Evolutionary conservation across 768 basidiomycete species (phyloP), one percentile per base, ranked within the genome.

Genomic region (Leccinum uliginosum): DNA sequence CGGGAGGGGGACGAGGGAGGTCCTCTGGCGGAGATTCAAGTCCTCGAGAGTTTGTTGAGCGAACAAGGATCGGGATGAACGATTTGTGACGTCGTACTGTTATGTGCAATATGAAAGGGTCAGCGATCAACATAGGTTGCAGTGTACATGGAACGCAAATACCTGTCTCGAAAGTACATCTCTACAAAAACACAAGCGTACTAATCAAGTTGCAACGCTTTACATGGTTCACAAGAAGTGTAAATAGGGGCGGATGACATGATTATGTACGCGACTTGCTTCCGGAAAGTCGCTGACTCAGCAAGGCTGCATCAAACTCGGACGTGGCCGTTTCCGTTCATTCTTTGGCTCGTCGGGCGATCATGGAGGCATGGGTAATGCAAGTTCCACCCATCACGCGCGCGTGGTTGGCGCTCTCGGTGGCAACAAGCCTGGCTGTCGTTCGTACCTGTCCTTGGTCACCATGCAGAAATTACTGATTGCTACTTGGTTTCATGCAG

Each of bases 341-440:
- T 21, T 51, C 50, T 54, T 26, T 21, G 44, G 51, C 26, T 55
- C 48, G 53, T 57, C 38, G 58, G 53, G 35, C 1, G 17, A 67
- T 50, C 50, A 91, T 91, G 90, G 93, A 96, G 69, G 90, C 87
- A 30, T 95, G 93, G 94, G 81, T 97, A 32, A 81, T 80, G 27
- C 91, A 94, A 65, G 90, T 98, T 58, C 94, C 94, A 32, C 94
- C 94, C 5, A 84, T 98, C 44, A 97, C 94, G 3, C 79, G 94
- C 48, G 80, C 80, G 52, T 98, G 94, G 94, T 80, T 96, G 19
- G 82, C 78, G 2, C 77, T 93, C 4, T 84, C 89, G 10, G 83
- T 96, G 12, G 76, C 85, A 14, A 88, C 85, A 6, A 95, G 91
- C 66, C 65, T 96, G 51, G 89, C 93, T 17, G 91, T 96, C 61